Conservation (phyloP, 805 yeast genomes). For the Kodamaea sagamina region DNA sequence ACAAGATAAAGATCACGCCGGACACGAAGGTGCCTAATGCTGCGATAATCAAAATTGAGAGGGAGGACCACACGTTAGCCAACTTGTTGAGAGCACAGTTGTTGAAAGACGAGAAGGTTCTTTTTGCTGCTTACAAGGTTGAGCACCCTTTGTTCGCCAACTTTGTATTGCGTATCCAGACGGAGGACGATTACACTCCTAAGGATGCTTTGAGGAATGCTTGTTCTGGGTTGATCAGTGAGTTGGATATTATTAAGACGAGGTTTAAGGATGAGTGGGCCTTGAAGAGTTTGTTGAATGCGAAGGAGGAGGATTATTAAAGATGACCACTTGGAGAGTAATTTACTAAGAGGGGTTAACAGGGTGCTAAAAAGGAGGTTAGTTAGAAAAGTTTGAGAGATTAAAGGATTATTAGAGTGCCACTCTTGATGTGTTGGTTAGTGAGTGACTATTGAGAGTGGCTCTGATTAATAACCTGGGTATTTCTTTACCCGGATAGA, state of each 20-base stretch:
- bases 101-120: slow-evolving; percentile 81
- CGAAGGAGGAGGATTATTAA: slow-evolving; percentile 41
- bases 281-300: slow-evolving; percentile 68
- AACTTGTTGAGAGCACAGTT: slow-evolving; percentile 86
- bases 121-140: slow-evolving; percentile 95
- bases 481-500: neutral
- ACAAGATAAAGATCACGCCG: slow-evolving; percentile 85
- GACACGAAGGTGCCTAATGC: slow-evolving; percentile 96
- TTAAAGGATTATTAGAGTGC: too few species aligned
- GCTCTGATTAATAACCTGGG: neutral
- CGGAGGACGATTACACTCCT: slow-evolving; percentile 93
- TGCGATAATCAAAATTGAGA: slow-evolving; percentile 86
- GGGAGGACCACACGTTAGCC: slow-evolving; percentile 97
- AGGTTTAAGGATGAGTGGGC: slow-evolving; percentile 94
- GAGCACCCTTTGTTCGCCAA: slow-evolving; percentile 98
- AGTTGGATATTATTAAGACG: slow-evolving; percentile 69
- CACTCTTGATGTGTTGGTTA: too few species aligned
- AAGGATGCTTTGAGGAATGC: slow-evolving; percentile 88
- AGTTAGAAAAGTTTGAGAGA: too few species aligned
- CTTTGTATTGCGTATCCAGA: slow-evolving; percentile 90
- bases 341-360: too few species aligned
- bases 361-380: too few species aligned
- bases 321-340: too few species aligned
- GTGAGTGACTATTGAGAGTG: too few species aligned
- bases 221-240: slow-evolving; percentile 78